Evolutionary conservation across 192 early-diverging fungal genomes (phyloP), one percentile per base, ranked within the genome.

Genomic region (Funneliformis mosseae): DNA sequence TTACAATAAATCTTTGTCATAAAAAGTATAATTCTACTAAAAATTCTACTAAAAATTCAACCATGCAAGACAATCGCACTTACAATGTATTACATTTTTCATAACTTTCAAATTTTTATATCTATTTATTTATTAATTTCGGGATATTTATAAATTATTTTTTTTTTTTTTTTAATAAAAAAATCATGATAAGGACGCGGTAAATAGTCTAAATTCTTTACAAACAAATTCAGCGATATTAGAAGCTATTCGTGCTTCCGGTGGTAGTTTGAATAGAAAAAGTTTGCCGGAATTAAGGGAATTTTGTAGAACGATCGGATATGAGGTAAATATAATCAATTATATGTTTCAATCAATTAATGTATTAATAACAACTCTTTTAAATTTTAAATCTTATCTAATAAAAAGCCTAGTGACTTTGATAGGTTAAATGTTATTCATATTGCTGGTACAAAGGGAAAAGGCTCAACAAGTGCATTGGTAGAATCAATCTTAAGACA

Each of bases 191-290:
- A 83, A 97, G 95, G 85, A 90, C 27, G 95, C 96, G 8, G 89
- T 98, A 74, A 82, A 91, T 18, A 87, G 90, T 77, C 88, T 99
- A 76, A 97, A 97, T 86, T 82, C 86, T 43, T 85, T 95, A 43
- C 96, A 99, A 85, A 96, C 92, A 38, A 99, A 96, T 88, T 92
- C 94, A 77, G 86, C 91, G 23, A 83, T 91, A 38, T 84, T 99
- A 10, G 91, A 94, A 61, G 84, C 88, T 63, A 81, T 96, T 28
- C 88, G 92, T 55, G 92, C 93, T 71, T 88, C 90, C n/a, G 91
- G 90, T 48, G 87, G 89, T 59, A 76, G 81, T 39, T 82, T 90
- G 66, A 92, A 94, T 82, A 84, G 86, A 27, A 70, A 83, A 12
- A 90, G 90, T 72, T 74, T 95, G 8, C 90, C 91, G 12, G 92